Base-by-base conservation (phyloP, 306 rosid species). In the Boehmeria nivea region DNA sequence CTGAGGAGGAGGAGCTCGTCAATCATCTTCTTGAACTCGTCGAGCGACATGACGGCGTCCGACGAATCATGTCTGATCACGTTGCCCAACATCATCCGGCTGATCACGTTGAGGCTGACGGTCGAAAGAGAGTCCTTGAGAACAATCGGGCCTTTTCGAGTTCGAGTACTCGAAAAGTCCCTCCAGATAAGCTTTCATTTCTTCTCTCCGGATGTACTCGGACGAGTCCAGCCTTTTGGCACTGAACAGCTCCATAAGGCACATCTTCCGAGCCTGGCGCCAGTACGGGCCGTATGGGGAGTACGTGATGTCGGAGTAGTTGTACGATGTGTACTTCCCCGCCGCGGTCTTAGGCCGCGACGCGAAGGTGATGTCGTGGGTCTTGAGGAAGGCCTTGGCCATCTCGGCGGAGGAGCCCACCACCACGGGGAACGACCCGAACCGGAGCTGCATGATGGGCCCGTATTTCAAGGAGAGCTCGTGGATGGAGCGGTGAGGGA, bases 11-110 rank as follows among this genome's bases (percentile, higher is more conserved):
- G 79, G 61, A 89, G 50, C 88, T 89, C 97, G 0, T 89, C 90
- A 38, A 89, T 16, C 95, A 86, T 86, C 72, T 64, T 74, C 77
- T 79, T 86, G 63, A 89, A 86, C 71, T 89, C 97, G 0, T 76
- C 77, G 0, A 94, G 94, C 2, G 78, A 71, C 61, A 86, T 81
- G 11, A 73, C n/a, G 9, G 72, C 2, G 39, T 77, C 50, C 15
- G 54, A 5, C 1, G 68, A 22, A 4, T 70, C 51, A 36, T 81
- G 81, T 0, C 71, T 43, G 67, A 83, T 86, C 62, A 81, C 86
- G 55, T 79, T 89, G 22, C 97, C 97, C 36, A 89, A 42, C 56
- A 81, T 94, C 97, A 83, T 89, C 1, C 97, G 71, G 49, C 95
- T 89, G 11, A 89, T 86, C n/a, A 89, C 87, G 44, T 89, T 86